Evolutionary conservation across 2,329 filamentous ascomycete genomes (phyloP).

Genomic region (Fusarium pseudograminearum): DNA sequence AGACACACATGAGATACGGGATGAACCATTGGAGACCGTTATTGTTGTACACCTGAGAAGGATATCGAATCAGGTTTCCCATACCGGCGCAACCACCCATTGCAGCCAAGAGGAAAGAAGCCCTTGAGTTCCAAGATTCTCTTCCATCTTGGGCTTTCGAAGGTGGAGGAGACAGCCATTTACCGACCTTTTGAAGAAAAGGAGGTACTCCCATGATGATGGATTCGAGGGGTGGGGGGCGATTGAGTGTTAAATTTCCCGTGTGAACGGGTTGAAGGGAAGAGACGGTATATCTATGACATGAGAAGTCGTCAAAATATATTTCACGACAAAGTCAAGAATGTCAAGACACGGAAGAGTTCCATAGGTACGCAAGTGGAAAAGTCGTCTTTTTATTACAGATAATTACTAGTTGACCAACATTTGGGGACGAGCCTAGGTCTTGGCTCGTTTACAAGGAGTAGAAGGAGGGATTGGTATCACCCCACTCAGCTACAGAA

Average conservation of each 20-base stretch:
- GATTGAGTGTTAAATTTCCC: background rate
- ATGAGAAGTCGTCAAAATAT: constrained; percentile 12
- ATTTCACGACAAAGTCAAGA: background rate
- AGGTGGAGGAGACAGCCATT: constrained; percentile 53
- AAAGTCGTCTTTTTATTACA: constrained; percentile 35
- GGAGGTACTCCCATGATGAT: constrained; percentile 34
- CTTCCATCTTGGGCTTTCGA: constrained; percentile 56
- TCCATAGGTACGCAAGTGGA: background rate
- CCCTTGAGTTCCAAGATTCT: constrained; percentile 67
- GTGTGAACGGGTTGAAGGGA: background rate
- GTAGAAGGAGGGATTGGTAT: constrained; percentile 1
- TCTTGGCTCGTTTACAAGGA: background rate
- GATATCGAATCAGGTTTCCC: constrained; percentile 69
- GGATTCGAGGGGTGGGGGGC: background rate
- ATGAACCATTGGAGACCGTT: constrained; percentile 71
- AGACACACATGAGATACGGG: constrained; percentile 66
- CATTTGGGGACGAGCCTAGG: constrained; percentile 20
- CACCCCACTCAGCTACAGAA: background rate
- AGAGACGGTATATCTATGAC: background rate
- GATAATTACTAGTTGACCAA: background rate
- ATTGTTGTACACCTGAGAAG: constrained; percentile 70
- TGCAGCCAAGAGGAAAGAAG: constrained; percentile 67
- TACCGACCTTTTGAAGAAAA: constrained; percentile 49
- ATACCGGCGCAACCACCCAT: constrained; percentile 70
- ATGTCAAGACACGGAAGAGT: background rate